Conservation (phyloP, 805 yeast species). For the Zygoascus ofunaensis region DNA sequence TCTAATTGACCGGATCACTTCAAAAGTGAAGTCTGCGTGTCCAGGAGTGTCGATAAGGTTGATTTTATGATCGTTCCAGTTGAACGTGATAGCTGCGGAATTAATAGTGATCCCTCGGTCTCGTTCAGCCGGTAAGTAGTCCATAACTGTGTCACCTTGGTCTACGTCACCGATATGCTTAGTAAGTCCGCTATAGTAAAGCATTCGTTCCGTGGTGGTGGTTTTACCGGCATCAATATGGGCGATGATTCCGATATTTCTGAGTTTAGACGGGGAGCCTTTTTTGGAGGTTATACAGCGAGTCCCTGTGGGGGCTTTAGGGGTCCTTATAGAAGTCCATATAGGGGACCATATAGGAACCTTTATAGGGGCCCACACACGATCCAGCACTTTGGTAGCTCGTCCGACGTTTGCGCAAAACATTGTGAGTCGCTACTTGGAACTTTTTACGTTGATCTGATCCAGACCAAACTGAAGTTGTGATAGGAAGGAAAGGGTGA, state of each 20-base stretch:
- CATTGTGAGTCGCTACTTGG: no score
- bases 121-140: slow-evolving; percentile 80
- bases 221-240: slow-evolving; percentile 99
- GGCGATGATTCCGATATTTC: slow-evolving; percentile 96
- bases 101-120: slow-evolving; percentile 93
- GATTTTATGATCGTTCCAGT: slow-evolving; percentile 70
- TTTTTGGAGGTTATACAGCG: no score
- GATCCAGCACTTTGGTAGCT: no score
- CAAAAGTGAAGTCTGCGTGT: slow-evolving; percentile 95
- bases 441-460: no score
- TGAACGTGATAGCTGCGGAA: slow-evolving; percentile 87
- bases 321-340: no score
- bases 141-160: slow-evolving; percentile 94
- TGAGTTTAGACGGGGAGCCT: slow-evolving; percentile 13
- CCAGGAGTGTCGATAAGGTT: slow-evolving; percentile 97
- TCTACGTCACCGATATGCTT: slow-evolving; percentile 82
- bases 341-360: no score
- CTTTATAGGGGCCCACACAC: no score
- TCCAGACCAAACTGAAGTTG: no score
- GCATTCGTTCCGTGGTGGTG: slow-evolving; percentile 92
- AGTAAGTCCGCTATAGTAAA: slow-evolving; percentile 80
- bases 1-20: slow-evolving; percentile 79
- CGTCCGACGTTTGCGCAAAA: no score
- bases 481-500: no score
- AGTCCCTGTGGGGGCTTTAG: no score